These are phyloP conservation scores for Cicer yamashitae DNA, from an alignment of 306 rosid species.

Conservation along the genomic window DNA sequence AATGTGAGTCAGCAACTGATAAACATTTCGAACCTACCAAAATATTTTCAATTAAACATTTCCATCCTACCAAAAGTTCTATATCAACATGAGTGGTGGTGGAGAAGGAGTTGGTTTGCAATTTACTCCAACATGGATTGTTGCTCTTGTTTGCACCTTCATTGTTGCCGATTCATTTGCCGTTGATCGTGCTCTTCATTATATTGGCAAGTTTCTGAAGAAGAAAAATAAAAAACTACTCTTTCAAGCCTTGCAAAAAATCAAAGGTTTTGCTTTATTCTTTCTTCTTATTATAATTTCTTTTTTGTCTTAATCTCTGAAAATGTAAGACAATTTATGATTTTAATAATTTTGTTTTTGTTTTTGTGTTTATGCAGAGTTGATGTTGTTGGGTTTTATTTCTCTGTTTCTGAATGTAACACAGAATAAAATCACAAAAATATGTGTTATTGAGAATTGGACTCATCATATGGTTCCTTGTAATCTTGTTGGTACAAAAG, in stretches of 20 bases:
- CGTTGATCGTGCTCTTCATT: conserved; percentile 66
- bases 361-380: conserved; percentile 52
- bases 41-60: no score
- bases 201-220: conserved; percentile 58
- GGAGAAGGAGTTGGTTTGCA: conserved; percentile 51
- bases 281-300: background rate
- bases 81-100: background rate
- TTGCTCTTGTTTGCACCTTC: conserved; percentile 70
- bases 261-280: conserved; percentile 54
- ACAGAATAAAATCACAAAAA: conserved; percentile 64
- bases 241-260: conserved; percentile 70
- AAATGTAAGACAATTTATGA: background rate
- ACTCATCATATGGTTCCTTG: conserved; percentile 78
- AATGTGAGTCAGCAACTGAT: no score
- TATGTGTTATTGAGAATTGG: conserved; percentile 56
- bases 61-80: no score
- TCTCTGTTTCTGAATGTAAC: conserved; percentile 79
- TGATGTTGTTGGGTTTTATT: conserved; percentile 92
- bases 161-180: conserved; percentile 72
- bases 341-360: background rate
- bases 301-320: background rate
- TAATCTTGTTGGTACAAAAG: conserved; percentile 12
- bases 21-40: no score
- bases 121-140: conserved; percentile 87
- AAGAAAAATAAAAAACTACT: conserved; percentile 75